phyloP scores from a whole-genome alignment of 371 early-diverging fungal species.

The Mucor sp. region DNA sequence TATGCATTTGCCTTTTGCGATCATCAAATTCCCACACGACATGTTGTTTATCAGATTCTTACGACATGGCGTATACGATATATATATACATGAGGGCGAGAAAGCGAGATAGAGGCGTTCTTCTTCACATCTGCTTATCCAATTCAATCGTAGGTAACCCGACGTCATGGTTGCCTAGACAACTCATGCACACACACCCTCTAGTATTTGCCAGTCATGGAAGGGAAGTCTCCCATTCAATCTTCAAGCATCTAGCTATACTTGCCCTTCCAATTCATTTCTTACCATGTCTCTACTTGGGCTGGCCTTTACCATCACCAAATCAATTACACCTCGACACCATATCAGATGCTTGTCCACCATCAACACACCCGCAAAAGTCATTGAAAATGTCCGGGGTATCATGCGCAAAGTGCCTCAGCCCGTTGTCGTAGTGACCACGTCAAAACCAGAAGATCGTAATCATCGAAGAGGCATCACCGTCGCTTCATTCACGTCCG shows the following conservation, averaged over 20 bases:
- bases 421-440: conserved; percentile 64
- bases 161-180: neutral
- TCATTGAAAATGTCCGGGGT: conserved; percentile 52
- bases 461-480: conserved; percentile 64
- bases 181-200: too few species aligned
- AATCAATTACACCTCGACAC: neutral
- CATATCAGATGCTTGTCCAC: conserved; percentile 3
- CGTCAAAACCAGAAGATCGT: conserved; percentile 42
- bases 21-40: neutral
- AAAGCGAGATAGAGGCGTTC: too few species aligned
- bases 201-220: too few species aligned
- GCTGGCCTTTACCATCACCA: neutral
- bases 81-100: neutral
- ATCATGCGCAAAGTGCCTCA: conserved; percentile 70
- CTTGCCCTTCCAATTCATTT: neutral
- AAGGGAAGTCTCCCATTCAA: neutral
- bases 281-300: neutral
- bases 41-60: conserved; percentile 1
- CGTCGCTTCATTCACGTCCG: conserved; percentile 70
- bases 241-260: neutral
- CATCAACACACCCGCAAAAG: conserved; percentile 2
- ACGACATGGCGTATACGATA: neutral
- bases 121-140: too few species aligned
- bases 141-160: neutral
- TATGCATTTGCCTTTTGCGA: neutral